A percentile compares a stretch with the other conserved stretches of the same genome.
Evolutionary conservation across 176 grass and related monocot species (phyloP).

Genomic region (Aegilops longissima): DNA sequence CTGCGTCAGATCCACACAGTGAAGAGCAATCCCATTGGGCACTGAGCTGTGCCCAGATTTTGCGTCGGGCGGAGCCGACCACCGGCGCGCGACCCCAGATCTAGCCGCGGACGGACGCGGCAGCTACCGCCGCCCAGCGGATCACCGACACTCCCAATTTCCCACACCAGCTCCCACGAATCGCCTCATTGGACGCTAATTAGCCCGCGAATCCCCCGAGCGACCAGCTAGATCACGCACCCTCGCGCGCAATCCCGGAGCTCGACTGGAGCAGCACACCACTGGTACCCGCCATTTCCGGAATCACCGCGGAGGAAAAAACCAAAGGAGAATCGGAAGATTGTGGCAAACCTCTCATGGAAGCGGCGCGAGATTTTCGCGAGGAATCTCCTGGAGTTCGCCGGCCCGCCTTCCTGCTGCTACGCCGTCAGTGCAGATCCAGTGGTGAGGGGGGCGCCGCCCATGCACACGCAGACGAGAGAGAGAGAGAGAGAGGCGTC

Average conservation of each 20-base stretch:
- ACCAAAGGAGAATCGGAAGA: not conserved
- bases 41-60: not conserved
- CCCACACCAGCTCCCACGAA: not conserved
- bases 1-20: conserved; percentile 41
- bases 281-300: not conserved
- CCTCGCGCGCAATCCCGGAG: not conserved
- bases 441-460: conserved; percentile 13
- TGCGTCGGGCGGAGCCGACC: not conserved
- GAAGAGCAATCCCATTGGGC: not conserved
- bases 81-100: conserved; percentile 1
- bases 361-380: conserved; percentile 20
- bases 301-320: not conserved
- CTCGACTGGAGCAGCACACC: conserved; percentile 1
- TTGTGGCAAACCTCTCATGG: conserved; percentile 32
- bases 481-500: not conserved
- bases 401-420: not conserved
- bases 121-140: not conserved
- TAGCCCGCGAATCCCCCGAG: not conserved
- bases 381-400: not conserved
- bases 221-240: not conserved
- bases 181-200: conserved; percentile 11
- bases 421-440: conserved; percentile 44
- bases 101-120: not conserved
- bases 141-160: not conserved
- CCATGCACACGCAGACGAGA: conserved; percentile 18